Percentiles rank a stretch among this genome's conserved stretches.
Conservation (phyloP, 2,329 filamentous ascomycete species). For the Colletotrichum lupini region DNA sequence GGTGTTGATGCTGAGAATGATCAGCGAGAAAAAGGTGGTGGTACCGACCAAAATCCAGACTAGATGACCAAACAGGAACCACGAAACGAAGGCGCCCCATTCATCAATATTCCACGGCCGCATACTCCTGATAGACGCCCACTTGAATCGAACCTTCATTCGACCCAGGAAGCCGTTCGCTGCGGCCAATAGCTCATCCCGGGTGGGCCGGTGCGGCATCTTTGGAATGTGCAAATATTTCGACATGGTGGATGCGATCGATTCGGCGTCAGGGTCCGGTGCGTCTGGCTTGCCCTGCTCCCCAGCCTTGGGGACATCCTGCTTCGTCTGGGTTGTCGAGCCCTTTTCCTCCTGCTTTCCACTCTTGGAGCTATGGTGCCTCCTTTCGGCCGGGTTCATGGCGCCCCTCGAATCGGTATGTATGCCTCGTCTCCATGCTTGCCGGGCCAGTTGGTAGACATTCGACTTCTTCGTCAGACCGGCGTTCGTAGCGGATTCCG, state of each 20-base stretch:
- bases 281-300: conserved; percentile 37
- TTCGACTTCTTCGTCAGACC: conserved; percentile 43
- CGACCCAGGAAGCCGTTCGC: conserved; percentile 94
- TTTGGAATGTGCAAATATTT: conserved; percentile 72
- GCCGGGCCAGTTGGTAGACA: conserved; percentile 48
- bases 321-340: conserved; percentile 7
- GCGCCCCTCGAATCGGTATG: conserved; percentile 43
- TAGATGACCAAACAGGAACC: conserved; percentile 93
- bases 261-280: conserved; percentile 47
- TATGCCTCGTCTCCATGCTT: conserved; percentile 48
- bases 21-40: conserved; percentile 93
- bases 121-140: conserved; percentile 94
- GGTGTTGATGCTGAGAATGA: conserved; percentile 93
- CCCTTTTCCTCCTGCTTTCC: conserved; percentile 37
- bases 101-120: conserved; percentile 96
- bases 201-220: conserved; percentile 88
- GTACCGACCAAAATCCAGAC: conserved; percentile 97
- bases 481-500: conserved; percentile 48
- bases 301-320: conserved; percentile 22
- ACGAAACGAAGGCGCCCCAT: conserved; percentile 93
- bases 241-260: conserved; percentile 63
- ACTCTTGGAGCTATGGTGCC: conserved; percentile 45
- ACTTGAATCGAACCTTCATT: conserved; percentile 93
- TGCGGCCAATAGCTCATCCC: conserved; percentile 91
- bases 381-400: conserved; percentile 40